Evolutionary conservation across 768 basidiomycete genomes (phyloP), one percentile per base, ranked within the genome.

Genomic region (Rickenella mellea): DNA sequence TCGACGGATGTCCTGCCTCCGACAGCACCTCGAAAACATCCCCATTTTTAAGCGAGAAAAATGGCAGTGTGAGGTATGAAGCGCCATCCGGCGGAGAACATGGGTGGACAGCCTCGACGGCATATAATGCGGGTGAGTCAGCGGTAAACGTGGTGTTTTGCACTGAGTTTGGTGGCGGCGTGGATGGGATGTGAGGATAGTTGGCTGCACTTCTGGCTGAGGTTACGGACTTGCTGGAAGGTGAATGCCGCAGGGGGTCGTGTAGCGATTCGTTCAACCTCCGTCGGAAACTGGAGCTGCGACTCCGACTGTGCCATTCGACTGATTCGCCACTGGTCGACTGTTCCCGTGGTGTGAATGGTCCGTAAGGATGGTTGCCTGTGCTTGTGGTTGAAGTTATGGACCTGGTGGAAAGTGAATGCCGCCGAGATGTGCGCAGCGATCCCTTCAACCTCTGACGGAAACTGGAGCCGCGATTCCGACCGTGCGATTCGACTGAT

Each of bases 1-100:
- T 69, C 42, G 78, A 78, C 11, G 87, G 87, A 55, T 88, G 86
- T 1, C 87, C 87, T 0, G 76, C 76, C 57, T 89, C 87, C 49
- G 78, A 71, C 39, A 89, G 58, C 6, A 90, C 76, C 28, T 79
- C 74, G 38, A 77, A 79, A 27, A 77, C 53, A 27, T 83, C 77
- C 3, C 74, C 78, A 25, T 74, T 68, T 25, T 60, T 56, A n/a
- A 90, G 67, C 10, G 66, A 73, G 57, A 88, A 86, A 69, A 90
- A 89, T 10, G 84, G 84, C 54, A 80, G 75, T 35, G 71, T 74
- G 49, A 78, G 80, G 52, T 88, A 89, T 17, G 75, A 67, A 8
- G 80, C 78, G 8, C 73, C 69, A 0, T 60, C 52, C 0, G 82
- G 83, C 3, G 83, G 83, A 11, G 68, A 62, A 58, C 82, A 86